Evolutionary conservation across 768 basidiomycete species (phyloP), one percentile per base, ranked within the genome.

Genomic region (Pleurotus tuoliensis): DNA sequence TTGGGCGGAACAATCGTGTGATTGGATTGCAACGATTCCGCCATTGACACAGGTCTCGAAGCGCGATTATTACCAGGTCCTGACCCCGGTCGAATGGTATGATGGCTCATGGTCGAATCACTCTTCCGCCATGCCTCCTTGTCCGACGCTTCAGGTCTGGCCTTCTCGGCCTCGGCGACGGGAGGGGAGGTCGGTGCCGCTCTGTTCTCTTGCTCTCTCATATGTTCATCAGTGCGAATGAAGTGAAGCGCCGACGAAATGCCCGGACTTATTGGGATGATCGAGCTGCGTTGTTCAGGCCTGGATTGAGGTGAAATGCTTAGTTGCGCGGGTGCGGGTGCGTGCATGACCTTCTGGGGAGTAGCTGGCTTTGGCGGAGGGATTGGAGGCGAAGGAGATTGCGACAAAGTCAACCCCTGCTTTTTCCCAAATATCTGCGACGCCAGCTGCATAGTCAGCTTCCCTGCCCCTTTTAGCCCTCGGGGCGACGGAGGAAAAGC

Each of bases 111-210:
- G n/a, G 88, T 90, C 5, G 90, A 85, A 69, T 92, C 90, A 62
- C 89, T 90, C 71, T 88, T 89, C 64, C 90, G 74, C 86, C 89
- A 88, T 30, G 77, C 76, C 60, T 92, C 90, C 73, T 87, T 91
- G 64, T 57, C 12, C 13, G 34, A 58, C 66, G 60, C 64, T 67
- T 58, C 64, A 66, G 30, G 60, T 18, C 54, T 52, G 24, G 30
- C 66, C 68, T 56, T 44, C 43, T 63, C 60, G 16, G 41, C 56
- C 45, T 58, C 57, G n/a, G 44, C 18, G 30, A 34, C 30, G 9
- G 30, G 30, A 34, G 11, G 39, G 13, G 51, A 16, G 12, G 38
- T 39, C 18, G 30, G 30, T 34, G n/a, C 51, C 37, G 15, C 20
- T 56, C 45, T 61, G 52, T 58, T 37, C 49, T 59, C 47, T 38